Evolutionary conservation across 208 protist species (phyloP).

Genomic region (Phytomonas francai): DNA sequence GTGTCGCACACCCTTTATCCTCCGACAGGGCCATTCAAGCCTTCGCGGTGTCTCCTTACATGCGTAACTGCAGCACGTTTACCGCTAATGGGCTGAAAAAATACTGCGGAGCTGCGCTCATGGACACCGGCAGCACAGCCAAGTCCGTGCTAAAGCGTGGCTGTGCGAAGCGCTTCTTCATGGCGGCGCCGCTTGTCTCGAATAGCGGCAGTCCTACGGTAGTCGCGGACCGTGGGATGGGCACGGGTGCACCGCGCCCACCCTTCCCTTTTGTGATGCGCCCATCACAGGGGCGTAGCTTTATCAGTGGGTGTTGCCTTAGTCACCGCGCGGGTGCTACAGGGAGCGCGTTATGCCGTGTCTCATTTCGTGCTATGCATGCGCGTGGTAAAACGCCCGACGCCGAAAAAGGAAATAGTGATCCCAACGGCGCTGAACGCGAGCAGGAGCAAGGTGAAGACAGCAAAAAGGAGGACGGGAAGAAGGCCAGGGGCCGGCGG

Average conservation of each 20-base stretch:
- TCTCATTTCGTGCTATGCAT: neutral
- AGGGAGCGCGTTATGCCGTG: neutral
- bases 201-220: neutral
- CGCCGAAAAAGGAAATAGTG: neutral
- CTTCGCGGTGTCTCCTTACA: neutral
- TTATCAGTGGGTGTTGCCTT: neutral
- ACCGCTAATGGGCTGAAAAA: neutral
- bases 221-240: neutral
- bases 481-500: slow-evolving; percentile 12
- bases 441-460: slow-evolving; percentile 9
- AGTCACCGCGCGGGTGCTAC: neutral
- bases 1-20: neutral
- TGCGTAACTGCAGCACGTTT: neutral
- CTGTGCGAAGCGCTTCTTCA: neutral
- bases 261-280: neutral
- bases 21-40: neutral
- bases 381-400: neutral
- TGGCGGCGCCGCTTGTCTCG: neutral
- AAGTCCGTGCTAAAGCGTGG: neutral
- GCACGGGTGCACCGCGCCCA: neutral
- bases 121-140: neutral
- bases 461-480: slow-evolving; percentile 13
- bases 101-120: neutral
- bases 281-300: neutral
- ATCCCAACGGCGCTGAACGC: slow-evolving; percentile 5